Conservation (phyloP, 2,329 filamentous ascomycete species). For the Neofusicoccum laricinum region DNA sequence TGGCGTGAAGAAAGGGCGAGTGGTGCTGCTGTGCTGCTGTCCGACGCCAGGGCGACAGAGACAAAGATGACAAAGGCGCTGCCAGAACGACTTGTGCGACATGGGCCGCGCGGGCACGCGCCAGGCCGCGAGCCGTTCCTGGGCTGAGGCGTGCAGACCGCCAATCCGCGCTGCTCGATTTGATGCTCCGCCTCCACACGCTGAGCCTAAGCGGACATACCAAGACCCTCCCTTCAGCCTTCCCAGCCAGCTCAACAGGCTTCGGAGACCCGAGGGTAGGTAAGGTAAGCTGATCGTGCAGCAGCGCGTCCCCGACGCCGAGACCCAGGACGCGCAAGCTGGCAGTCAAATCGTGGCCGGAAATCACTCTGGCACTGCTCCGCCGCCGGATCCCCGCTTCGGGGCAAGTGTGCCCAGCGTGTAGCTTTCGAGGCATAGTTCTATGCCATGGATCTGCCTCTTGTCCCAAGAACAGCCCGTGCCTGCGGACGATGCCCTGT, state of each 20-base stretch:
- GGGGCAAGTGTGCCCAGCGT: neutral
- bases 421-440: neutral
- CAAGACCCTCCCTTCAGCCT: neutral
- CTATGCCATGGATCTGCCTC: conserved; percentile 6
- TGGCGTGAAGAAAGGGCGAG: neutral
- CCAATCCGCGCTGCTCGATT: conserved; percentile 1
- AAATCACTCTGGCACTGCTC: neutral
- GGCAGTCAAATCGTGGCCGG: neutral
- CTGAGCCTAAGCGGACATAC: conserved; percentile 9
- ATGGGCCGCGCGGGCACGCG: neutral
- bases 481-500: neutral
- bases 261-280: conserved; percentile 15
- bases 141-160: neutral
- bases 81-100: neutral
- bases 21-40: neutral
- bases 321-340: conserved; percentile 13
- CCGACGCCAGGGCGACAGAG: neutral
- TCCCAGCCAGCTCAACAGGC: neutral
- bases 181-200: conserved; percentile 8
- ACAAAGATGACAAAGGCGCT: neutral
- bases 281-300: conserved; percentile 17
- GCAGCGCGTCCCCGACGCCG: conserved; percentile 3
- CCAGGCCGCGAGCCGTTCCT: neutral
- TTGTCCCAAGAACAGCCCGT: neutral
- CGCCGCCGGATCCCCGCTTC: conserved; percentile 13